Percentiles rank a stretch among this genome's conserved stretches.
phyloP scores from a whole-genome alignment of 495 filamentous ascomycete genomes.

The Aspergillus egyptiacus region DNA sequence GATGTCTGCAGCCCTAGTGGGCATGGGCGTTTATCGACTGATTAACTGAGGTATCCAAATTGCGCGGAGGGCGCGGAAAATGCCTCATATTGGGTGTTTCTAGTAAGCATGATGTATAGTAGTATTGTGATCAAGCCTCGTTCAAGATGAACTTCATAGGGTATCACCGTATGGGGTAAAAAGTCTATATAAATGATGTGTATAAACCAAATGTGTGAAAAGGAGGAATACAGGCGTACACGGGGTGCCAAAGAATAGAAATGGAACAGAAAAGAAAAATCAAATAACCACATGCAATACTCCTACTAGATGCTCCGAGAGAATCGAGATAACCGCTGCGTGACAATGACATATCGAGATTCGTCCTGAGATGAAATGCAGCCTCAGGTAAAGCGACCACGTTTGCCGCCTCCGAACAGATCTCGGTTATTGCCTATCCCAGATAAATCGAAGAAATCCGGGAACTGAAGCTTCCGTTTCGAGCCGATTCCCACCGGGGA shows the following conservation, averaged over 20 bases:
- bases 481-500: conserved; percentile 54
- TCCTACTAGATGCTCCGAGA: conserved; percentile 40
- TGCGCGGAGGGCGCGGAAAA: too few relatives aligned
- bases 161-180: conserved; percentile 37
- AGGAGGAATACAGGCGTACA: conserved; percentile 9
- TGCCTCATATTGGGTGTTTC: neutral
- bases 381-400: conserved; percentile 60
- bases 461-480: conserved; percentile 70
- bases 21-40: conserved; percentile 58
- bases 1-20: conserved; percentile 64
- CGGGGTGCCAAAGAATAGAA: neutral
- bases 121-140: conserved; percentile 20
- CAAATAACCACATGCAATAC: conserved; percentile 32
- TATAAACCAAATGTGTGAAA: conserved; percentile 10
- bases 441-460: conserved; percentile 79
- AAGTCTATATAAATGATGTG: conserved; percentile 38
- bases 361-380: conserved; percentile 38
- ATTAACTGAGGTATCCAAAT: conserved; percentile 38
- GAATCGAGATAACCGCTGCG: conserved; percentile 30
- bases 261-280: conserved; percentile 15
- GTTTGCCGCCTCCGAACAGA: conserved; percentile 61
- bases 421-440: conserved; percentile 58
- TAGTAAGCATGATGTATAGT: neutral
- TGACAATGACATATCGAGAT: conserved; percentile 33
- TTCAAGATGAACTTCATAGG: conserved; percentile 30